Conservation (phyloP, 106 monocot genomes). For the Dioscorea dumetorum region DNA sequence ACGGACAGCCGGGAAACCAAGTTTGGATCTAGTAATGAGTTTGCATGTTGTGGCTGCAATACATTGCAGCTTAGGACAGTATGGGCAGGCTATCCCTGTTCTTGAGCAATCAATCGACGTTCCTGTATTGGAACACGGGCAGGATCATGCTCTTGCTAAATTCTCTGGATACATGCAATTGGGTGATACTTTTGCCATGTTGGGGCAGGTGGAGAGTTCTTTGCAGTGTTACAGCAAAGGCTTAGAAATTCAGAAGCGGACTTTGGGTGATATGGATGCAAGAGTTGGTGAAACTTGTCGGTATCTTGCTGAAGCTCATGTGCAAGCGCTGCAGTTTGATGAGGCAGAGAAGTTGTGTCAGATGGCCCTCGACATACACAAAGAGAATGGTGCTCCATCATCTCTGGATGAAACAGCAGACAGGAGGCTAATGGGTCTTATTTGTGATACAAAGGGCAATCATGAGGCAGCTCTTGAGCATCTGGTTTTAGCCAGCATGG, state of each 20-base stretch:
- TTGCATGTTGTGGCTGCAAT: constrained; percentile 64
- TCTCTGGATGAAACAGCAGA: constrained; percentile 31
- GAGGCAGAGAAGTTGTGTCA: constrained; percentile 32
- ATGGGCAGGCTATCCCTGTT: constrained; percentile 38
- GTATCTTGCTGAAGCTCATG: constrained; percentile 37
- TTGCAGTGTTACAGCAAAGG: constrained; percentile 26
- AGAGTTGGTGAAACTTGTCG: constrained; percentile 47
- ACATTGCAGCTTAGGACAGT: constrained; percentile 44
- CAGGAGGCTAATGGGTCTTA: constrained; percentile 39
- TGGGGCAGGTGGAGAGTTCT: constrained; percentile 27
- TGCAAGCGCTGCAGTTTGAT: constrained; percentile 34
- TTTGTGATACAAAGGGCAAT: constrained; percentile 38
- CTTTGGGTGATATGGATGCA: constrained; percentile 27
- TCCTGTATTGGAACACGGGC: constrained; percentile 36
- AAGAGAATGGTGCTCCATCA: constrained; percentile 14
- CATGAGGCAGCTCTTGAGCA: constrained; percentile 41
- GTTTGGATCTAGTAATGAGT: constrained; percentile 52
- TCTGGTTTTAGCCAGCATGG: constrained; percentile 34
- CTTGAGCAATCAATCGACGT: constrained; percentile 42
- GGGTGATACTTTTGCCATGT: constrained; percentile 40
- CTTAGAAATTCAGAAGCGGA: constrained; percentile 26
- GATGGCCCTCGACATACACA: constrained; percentile 36
- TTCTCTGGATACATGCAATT: constrained; percentile 69
- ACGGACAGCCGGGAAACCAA: constrained; percentile 36
- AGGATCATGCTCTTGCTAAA: constrained; percentile 55